These are phyloP conservation scores for Asterophora parasitica DNA, from an alignment of 768 basidiomycete genomes.

Conservation along the genomic window DNA sequence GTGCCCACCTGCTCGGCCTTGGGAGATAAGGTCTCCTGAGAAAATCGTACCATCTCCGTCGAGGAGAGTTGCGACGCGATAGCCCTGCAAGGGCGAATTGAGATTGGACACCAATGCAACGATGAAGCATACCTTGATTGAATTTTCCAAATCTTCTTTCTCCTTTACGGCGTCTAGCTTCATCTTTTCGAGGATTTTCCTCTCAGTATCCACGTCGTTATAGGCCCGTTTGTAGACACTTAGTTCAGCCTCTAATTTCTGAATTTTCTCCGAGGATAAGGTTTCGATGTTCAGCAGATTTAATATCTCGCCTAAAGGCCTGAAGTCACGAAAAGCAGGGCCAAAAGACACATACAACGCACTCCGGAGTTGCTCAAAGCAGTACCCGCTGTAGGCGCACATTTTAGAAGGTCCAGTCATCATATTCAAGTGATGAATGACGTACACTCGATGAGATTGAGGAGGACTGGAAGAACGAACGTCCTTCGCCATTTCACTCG, in stretches of 20 bases:
- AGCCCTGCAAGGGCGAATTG: slow-evolving; percentile 27
- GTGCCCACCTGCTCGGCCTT: slow-evolving; percentile 56
- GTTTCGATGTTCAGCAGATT: slow-evolving; percentile 30
- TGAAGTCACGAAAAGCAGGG: not conserved
- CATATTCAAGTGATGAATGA: not conserved
- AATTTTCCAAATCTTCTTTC: slow-evolving; percentile 33
- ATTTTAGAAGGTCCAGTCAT: not conserved
- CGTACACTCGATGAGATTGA: slow-evolving; percentile 18
- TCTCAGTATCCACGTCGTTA: slow-evolving; percentile 32
- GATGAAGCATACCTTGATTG: slow-evolving; percentile 30
- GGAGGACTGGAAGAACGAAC: slow-evolving; percentile 1
- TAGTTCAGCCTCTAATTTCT: slow-evolving; percentile 36
- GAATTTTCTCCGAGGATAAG: slow-evolving; percentile 25
- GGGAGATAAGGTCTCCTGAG: slow-evolving; percentile 42
- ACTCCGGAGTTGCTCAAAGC: slow-evolving; percentile 36
- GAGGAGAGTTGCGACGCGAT: slow-evolving; percentile 46
- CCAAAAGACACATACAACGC: slow-evolving; percentile 3
- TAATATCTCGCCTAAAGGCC: slow-evolving; percentile 34
- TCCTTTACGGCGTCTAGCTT: slow-evolving; percentile 35
- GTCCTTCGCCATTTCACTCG: slow-evolving; percentile 13
- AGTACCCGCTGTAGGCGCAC: slow-evolving; percentile 17
- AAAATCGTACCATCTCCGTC: slow-evolving; percentile 70
- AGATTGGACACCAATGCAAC: not conserved
- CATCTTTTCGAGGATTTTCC: slow-evolving; percentile 26
- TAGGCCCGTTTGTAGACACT: slow-evolving; percentile 40